phyloP scores from a whole-genome alignment of 768 basidiomycete genomes.

The Lactarius trivialis region DNA sequence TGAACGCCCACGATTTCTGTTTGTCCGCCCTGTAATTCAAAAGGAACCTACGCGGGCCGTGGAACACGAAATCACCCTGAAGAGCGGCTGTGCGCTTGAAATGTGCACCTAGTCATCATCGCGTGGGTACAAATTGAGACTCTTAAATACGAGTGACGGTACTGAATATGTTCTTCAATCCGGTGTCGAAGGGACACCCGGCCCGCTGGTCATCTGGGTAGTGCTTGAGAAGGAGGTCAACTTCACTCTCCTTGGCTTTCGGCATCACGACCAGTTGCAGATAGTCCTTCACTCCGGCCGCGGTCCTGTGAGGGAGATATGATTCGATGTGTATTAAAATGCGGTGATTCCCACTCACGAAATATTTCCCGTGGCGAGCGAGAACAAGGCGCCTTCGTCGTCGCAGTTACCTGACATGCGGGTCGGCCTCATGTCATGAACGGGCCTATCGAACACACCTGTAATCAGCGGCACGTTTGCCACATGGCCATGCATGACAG shows the following conservation, averaged over 20 bases:
- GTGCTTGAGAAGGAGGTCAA: constrained; percentile 22
- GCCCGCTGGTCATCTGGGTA: constrained; percentile 23
- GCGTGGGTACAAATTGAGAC: neutral
- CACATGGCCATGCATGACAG: constrained; percentile 22
- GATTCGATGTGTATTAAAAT: neutral
- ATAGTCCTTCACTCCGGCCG: constrained; percentile 3
- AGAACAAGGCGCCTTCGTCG: constrained; percentile 50
- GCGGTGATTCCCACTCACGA: constrained; percentile 24
- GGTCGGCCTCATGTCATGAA: neutral
- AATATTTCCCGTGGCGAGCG: constrained; percentile 27
- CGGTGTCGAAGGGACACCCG: constrained; percentile 22
- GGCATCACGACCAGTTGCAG: constrained; percentile 25
- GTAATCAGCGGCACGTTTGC: constrained; percentile 24
- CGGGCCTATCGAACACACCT: constrained; percentile 11
- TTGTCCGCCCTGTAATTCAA: constrained; percentile 7
- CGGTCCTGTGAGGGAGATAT: neutral
- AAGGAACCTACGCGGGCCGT: constrained; percentile 19
- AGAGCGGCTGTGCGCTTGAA: constrained; percentile 21
- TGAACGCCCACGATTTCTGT: constrained; percentile 20
- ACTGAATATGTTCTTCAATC: constrained; percentile 26
- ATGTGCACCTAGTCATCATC: constrained; percentile 7
- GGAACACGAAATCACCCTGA: constrained; percentile 22
- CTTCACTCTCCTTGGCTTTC: constrained; percentile 15
- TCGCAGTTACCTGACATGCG: constrained; percentile 40
- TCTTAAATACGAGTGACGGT: constrained; percentile 8